phyloP scores from a whole-genome alignment of 1,284 basidiomycete genomes.

The Phylloboletellus chloephorus region DNA sequence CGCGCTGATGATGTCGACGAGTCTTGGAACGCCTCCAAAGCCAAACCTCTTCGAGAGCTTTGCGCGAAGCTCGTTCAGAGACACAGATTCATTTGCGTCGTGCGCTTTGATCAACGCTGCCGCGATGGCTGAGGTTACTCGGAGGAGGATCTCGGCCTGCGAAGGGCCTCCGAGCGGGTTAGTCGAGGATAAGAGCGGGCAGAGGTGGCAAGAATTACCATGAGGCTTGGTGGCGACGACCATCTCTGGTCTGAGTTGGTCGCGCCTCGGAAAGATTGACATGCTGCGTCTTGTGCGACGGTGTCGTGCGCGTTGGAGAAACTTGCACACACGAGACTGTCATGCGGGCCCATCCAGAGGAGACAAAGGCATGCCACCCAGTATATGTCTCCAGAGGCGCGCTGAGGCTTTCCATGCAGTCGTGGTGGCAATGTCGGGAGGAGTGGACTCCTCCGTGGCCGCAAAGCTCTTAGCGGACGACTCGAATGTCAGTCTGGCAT shows the following conservation, averaged over 20 bases:
- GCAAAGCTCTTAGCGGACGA: conserved; percentile 65
- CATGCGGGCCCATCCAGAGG: conserved; percentile 25
- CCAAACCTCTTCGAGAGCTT: conserved; percentile 88
- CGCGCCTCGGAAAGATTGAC: neutral
- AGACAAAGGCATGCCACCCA: conserved; percentile 22
- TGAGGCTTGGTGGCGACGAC: conserved; percentile 41
- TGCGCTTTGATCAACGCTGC: conserved; percentile 90
- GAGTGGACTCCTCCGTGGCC: conserved; percentile 89
- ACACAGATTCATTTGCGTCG: conserved; percentile 70
- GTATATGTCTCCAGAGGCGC: neutral
- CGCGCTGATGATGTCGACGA: conserved; percentile 98
- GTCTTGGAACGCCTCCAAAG: conserved; percentile 81
- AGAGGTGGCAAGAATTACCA: conserved; percentile 22
- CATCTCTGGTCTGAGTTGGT: conserved; percentile 24
- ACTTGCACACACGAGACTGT: conserved; percentile 7
- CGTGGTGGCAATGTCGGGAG: conserved; percentile 91
- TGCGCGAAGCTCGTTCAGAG: conserved; percentile 83
- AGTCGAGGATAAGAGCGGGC: neutral
- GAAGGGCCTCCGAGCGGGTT: conserved; percentile 54
- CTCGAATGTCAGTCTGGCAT: conserved; percentile 38
- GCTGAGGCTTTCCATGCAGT: conserved; percentile 42
- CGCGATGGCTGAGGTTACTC: conserved; percentile 93
- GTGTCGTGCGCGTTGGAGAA: conserved; percentile 8
- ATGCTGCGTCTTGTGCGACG: conserved; percentile 21
- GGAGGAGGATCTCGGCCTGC: conserved; percentile 86